phyloP scores from a whole-genome alignment of 1,284 basidiomycete species.

The Entoloma clypeatum region DNA sequence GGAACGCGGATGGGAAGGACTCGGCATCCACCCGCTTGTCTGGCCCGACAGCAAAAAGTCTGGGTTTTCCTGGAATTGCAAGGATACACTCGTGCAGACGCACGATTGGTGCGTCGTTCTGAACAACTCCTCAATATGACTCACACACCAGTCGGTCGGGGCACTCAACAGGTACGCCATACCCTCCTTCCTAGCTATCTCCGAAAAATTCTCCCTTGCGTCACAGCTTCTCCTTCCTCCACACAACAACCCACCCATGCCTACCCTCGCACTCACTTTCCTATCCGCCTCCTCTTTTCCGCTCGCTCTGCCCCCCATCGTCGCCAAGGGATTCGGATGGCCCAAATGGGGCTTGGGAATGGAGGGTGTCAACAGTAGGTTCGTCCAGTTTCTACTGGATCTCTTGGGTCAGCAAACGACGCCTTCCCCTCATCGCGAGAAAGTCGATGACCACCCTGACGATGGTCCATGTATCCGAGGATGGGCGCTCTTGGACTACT shows the following conservation, averaged over 20 bases:
- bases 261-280: slow-evolving; percentile 65
- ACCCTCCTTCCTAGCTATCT: slow-evolving; percentile 69
- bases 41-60: slow-evolving; percentile 77
- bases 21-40: slow-evolving; percentile 76
- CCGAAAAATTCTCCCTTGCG: slow-evolving; percentile 68
- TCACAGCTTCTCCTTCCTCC: slow-evolving; percentile 50
- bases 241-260: slow-evolving; percentile 33
- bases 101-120: slow-evolving; percentile 71
- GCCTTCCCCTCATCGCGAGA: slow-evolving; percentile 14
- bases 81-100: slow-evolving; percentile 62
- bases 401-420: slow-evolving; percentile 29
- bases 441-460: slow-evolving; percentile 12
- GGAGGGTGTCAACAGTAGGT: slow-evolving; percentile 76
- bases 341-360: slow-evolving; percentile 70
- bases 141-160: not conserved
- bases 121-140: not conserved
- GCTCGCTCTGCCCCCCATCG: slow-evolving; percentile 64
- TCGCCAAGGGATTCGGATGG: slow-evolving; percentile 81
- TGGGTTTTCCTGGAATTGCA: slow-evolving; percentile 74
- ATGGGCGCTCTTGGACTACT: slow-evolving; percentile 75
- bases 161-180: slow-evolving; percentile 65
- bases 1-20: slow-evolving; percentile 60
- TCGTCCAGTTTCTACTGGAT: slow-evolving; percentile 68
- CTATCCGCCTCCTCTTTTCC: slow-evolving; percentile 82
- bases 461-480: slow-evolving; percentile 51